Base-by-base conservation (phyloP, 202 grass and related monocot species). In the Bolboschoenoplectus hybrid region DNA sequence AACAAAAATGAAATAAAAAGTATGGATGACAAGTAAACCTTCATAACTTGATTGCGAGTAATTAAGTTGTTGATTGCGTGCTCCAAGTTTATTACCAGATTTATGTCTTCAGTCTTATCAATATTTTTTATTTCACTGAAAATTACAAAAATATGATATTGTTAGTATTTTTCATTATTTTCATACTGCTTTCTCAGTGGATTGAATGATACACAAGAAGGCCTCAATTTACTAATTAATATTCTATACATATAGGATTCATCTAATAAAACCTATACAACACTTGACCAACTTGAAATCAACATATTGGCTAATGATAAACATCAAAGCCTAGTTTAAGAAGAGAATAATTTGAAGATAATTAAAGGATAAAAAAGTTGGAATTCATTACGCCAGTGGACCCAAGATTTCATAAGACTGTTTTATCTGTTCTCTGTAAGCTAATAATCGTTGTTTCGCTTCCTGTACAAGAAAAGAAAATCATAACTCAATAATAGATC, bases 371-470 rank as follows among this genome's bases (percentile, higher is more conserved):
- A 61, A 61, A 58, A 44, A 78, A 7, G 20, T 52, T 68, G 40
- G 41, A 63, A 32, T 50, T 60, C 46, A 36, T 62, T 51, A 82
- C 80, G 19, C 39, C 6, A 86, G 36, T 68, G 19, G 85, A 50
- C 56, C 55, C 83, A 82, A 60, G 16, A 86, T 78, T 71, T 46
- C 55, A 47, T 86, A 65, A 63, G 85, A 86, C 82, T 67, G 11
- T 53, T 43, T 82, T 90, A 85, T 87, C 43, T 84, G 9, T 0
- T 74, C 51, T 87, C 16, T 68, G 77, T 16, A 55, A 16, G 7
- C 2, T 10, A 53, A 46, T 64, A 57, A 4, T 87, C 61, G 74
- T 81, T 81, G 12, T 43, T 88, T 89, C 80, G 76, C 72, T 62
- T 65, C 36, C 56, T 61, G 17, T 49, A 9, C 67, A 16, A 85